phyloP scores from a whole-genome alignment of 495 filamentous ascomycete species.

The Penicillium canariense region DNA sequence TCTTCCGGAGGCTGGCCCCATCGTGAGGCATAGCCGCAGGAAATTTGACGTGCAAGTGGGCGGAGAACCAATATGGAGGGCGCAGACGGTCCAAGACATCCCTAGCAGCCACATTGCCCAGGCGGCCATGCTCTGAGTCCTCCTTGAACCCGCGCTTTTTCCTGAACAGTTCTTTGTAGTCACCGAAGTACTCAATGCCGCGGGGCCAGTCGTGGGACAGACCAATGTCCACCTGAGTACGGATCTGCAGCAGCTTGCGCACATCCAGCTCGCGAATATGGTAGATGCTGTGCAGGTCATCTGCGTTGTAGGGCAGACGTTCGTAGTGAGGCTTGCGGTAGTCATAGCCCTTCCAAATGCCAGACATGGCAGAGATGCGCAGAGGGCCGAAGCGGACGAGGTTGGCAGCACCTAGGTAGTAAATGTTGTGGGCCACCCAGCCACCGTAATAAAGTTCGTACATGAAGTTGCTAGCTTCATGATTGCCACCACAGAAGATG shows the following conservation, averaged over 20 bases:
- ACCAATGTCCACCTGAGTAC: conserved; percentile 81
- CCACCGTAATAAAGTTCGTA: conserved; percentile 94
- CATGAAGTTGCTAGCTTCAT: conserved; percentile 83
- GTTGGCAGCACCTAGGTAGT: conserved; percentile 90
- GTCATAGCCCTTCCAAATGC: conserved; percentile 88
- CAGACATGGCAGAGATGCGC: conserved; percentile 85
- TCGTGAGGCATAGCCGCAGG: conserved; percentile 67
- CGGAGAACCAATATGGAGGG: conserved; percentile 89
- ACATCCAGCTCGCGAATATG: conserved; percentile 89
- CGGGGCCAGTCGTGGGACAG: conserved; percentile 95
- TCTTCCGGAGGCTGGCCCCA: conserved; percentile 17
- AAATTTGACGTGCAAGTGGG: conserved; percentile 87
- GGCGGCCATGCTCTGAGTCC: conserved; percentile 67
- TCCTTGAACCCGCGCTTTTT: conserved; percentile 68
- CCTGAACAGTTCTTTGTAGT: conserved; percentile 59
- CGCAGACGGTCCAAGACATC: conserved; percentile 76
- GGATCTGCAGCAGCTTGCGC: conserved; percentile 81
- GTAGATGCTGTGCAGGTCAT: conserved; percentile 76
- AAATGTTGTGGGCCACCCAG: conserved; percentile 96
- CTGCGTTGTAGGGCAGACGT: conserved; percentile 74
- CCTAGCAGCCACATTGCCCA: conserved; percentile 76
- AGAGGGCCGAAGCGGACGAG: conserved; percentile 77
- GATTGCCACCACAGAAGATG: conserved; percentile 90
- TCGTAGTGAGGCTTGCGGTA: conserved; percentile 80
- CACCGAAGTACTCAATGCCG: conserved; percentile 71